Evolutionary conservation across 495 filamentous ascomycete genomes (phyloP), one percentile per base, ranked within the genome.

Genomic region (Podospora appendiculata): DNA sequence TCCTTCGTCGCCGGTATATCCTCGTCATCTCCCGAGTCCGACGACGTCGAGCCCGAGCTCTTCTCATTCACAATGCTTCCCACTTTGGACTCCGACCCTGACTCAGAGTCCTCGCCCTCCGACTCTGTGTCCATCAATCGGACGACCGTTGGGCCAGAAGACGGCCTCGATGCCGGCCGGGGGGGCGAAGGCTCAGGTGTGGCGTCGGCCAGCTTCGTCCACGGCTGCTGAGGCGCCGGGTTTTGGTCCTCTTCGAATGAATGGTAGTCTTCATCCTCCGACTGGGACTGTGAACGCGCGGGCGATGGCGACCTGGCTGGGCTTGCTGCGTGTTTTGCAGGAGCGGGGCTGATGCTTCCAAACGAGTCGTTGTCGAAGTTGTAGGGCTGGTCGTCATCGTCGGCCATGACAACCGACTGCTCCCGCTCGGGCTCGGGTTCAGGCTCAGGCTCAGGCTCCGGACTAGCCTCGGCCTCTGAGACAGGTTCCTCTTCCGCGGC

Each of bases 111-210:
- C 38, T 52, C 46, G 18, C 19, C 62, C 36, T 65, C 62, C 0
- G 56, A 54, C 11, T 62, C 58, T 4, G 54, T 53, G 10, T 56
- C 57, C 33, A 55, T 32, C 38, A 66, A 57, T 47, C 65, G 56
- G n/a, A 68, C 58, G 6, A 68, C 51, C 8, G 65, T 68, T 12
- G 56, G 58, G 42, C 62, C 64, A 9, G 59, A 55, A 13, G 44
- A 32, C 1, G 25, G 2, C 25, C 5, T 25, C 25, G 25, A 5
- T 2, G 25, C 25, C 25, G 25, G 25, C 25, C 25, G 25, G 5
- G 25, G 25, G 5, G 25, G 25, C 25, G 25, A 25, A 25, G 25
- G 25, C 25, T 25, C 25, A 25, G 25, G 25, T 5, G 25, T 25
- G 5, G 25, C 25, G 25, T 25, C 25, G 25, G 25, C 25, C 25